Conservation (phyloP, 2,329 filamentous ascomycete species). For the Penicillium freii region DNA sequence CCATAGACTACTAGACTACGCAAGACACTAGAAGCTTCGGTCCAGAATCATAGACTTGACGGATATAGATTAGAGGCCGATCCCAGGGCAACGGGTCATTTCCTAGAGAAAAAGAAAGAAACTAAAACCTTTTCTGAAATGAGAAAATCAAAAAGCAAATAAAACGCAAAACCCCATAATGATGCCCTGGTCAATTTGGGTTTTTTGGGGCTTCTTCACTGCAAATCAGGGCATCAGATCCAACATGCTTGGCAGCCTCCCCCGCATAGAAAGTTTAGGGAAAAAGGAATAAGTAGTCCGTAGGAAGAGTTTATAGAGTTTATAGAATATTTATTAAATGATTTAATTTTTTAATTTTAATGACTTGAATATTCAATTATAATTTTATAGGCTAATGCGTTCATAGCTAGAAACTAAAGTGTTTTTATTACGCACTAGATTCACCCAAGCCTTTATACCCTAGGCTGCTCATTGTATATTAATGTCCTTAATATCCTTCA, state of each 20-base stretch:
- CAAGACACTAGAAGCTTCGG: not conserved
- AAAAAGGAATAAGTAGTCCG: not conserved
- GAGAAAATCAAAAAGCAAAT: not conserved
- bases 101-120: not conserved
- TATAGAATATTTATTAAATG: not conserved
- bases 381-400: not conserved
- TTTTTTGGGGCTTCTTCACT: slow-evolving; percentile 18
- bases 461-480: not conserved
- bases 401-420: slow-evolving; percentile 11
- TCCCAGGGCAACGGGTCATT: slow-evolving; percentile 3
- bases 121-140: not conserved
- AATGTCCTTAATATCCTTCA: slow-evolving; percentile 4
- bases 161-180: not conserved
- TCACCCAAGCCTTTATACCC: slow-evolving; percentile 1
- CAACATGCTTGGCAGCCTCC: slow-evolving; percentile 27
- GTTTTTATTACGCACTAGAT: slow-evolving; percentile 21
- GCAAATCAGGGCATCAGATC: slow-evolving; percentile 24
- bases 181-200: not conserved
- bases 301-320: not conserved
- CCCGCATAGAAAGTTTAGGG: slow-evolving; percentile 26
- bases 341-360: not conserved
- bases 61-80: not conserved
- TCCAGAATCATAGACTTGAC: not conserved
- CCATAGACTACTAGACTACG: not conserved
- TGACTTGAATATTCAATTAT: not conserved